A percentile compares a stretch with the other conserved stretches of the same genome.
These are phyloP conservation scores for Jaminaea rosea DNA, from an alignment of 1,284 basidiomycete genomes.

Conservation along the genomic window DNA sequence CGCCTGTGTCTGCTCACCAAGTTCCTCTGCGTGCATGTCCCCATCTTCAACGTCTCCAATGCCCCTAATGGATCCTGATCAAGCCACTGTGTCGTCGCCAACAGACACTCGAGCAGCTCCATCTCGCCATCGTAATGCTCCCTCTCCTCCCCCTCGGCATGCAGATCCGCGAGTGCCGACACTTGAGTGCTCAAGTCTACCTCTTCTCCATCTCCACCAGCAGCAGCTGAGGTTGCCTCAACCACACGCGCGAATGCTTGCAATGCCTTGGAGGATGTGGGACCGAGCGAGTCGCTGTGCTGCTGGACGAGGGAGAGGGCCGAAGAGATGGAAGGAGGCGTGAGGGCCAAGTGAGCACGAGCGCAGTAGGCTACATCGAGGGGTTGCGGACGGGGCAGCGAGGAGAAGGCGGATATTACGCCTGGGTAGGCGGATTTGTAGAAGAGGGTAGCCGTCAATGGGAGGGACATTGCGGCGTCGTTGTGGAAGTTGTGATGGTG, in stretches of 20 bases:
- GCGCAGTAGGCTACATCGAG: neutral
- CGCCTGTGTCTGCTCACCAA: slow-evolving; percentile 20
- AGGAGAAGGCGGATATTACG: neutral
- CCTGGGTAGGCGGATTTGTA: slow-evolving; percentile 1
- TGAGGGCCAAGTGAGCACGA: no score
- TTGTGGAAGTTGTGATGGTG: no score
- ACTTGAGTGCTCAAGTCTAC: no score
- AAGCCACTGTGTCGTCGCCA: neutral
- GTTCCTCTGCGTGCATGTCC: slow-evolving; percentile 8
- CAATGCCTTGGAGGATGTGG: no score
- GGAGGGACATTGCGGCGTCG: neutral
- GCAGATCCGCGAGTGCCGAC: no score
- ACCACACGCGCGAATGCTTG: no score
- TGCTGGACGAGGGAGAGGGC: neutral
- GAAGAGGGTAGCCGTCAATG: neutral
- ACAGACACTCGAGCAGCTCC: neutral
- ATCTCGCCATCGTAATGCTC: no score
- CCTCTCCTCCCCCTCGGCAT: no score
- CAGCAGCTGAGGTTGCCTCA: no score
- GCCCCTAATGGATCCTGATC: slow-evolving; percentile 35
- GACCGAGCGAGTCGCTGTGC: no score
- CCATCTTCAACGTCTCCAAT: slow-evolving; percentile 33
- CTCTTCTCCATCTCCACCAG: no score
- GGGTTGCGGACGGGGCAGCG: neutral
- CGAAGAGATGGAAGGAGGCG: no score